These are phyloP conservation scores for Penicillium sp. DNA, from an alignment of 2,329 filamentous ascomycete species.

Conservation along the genomic window DNA sequence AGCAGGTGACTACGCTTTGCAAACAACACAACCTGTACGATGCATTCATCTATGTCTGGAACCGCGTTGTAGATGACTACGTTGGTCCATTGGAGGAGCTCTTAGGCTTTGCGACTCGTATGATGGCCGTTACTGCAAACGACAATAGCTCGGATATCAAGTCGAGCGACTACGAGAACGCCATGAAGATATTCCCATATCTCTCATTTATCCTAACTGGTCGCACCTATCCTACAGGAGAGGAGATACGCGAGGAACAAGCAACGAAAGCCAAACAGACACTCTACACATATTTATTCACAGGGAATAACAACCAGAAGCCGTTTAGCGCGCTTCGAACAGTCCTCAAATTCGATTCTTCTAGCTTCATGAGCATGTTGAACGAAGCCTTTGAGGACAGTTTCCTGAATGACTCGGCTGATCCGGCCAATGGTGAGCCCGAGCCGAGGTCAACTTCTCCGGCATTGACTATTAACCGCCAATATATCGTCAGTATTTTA, in stretches of 20 bases:
- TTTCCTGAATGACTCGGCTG: constrained; percentile 80
- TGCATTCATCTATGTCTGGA: constrained; percentile 96
- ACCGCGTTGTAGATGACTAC: constrained; percentile 81
- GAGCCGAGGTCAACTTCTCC: constrained; percentile 52
- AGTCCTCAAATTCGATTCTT: constrained; percentile 81
- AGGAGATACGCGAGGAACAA: constrained; percentile 66
- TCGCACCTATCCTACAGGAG: constrained; percentile 84
- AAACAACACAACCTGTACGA: constrained; percentile 91
- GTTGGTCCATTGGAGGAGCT: constrained; percentile 86
- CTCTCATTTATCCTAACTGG: constrained; percentile 88
- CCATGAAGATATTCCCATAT: constrained; percentile 90
- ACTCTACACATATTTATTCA: constrained; percentile 91
- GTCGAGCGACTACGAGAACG: constrained; percentile 55
- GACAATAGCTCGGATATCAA: constrained; percentile 49
- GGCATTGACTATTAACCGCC: constrained; percentile 71
- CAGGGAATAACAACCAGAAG: constrained; percentile 65
- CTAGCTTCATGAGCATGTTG: constrained; percentile 88
- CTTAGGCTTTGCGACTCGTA: constrained; percentile 45
- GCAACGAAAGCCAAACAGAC: constrained; percentile 77
- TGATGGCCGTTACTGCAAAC: constrained; percentile 24
- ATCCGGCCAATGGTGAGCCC: constrained; percentile 39
- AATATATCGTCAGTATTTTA: constrained; percentile 87
- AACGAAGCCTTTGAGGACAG: constrained; percentile 97
- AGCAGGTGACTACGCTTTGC: constrained; percentile 86
- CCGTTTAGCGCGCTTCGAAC: constrained; percentile 81